Base-by-base conservation (phyloP, 805 yeast genomes). In the Kazachstania psychrophila region DNA sequence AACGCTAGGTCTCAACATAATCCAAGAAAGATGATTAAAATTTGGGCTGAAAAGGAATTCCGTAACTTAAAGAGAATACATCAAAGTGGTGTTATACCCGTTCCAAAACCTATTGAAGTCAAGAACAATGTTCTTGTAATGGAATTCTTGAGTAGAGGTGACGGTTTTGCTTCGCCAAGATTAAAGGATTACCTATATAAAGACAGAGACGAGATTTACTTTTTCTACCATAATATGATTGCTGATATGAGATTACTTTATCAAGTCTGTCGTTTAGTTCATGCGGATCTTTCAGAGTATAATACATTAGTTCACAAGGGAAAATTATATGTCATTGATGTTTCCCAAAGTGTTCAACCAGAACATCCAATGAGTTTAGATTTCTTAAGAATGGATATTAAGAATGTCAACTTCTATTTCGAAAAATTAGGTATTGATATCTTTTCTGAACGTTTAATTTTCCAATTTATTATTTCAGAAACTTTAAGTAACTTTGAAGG, bases 31-130 rank as follows among this genome's bases (percentile, higher is more conserved):
- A 89, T 92, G 96, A 95, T 92, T 44, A 86, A 85, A 58, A 72
- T 88, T 17, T 92, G 99, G 99, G 97, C 98, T 0, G 98, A 92
- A 58, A 92, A 92, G 55, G 99, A 92, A 62, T 89, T 88, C 47
- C 65, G 99, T 38, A 92, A 92, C 56, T 68, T 92, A 59, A 89
- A 85, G 58, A 72, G 99, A 53, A 68, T 92, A 15, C 65, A 81
- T 56, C 56, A 70, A 31, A 71, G 77, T 39, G 95, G 94, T 0
- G 56, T 58, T 9, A 81, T 92, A 24, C 92, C 94, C n/a, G 80
- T 86, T 27, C 98, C 99, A 0, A 82, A 84, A 54, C 98, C 99
- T 1, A 61, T 86, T 11, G 95, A 85, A 47, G 69, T 92, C 39
- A 79, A 85, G 50, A 75, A 87, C 22, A 96, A 92, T 60, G 96